phyloP scores from a whole-genome alignment of 306 rosid species.

The Fragaria iinumae region DNA sequence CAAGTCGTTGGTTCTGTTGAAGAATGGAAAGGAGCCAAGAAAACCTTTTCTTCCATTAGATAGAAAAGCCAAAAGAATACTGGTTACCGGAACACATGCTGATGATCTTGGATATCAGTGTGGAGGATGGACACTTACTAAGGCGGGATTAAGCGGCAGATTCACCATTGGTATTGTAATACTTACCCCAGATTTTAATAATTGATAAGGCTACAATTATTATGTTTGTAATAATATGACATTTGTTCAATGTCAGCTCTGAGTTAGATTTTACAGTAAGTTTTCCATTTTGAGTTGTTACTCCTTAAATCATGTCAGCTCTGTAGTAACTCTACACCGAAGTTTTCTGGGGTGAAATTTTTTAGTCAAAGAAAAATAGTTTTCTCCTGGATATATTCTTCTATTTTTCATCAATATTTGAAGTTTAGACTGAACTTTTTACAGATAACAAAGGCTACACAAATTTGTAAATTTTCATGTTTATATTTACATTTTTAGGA shows the following conservation, averaged over 20 bases:
- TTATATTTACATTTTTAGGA: conserved; percentile 36
- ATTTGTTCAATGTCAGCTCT: not conserved
- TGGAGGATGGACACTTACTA: conserved; percentile 82
- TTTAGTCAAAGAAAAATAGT: too few species aligned
- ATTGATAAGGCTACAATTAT: not conserved
- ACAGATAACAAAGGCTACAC: not conserved
- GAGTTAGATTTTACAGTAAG: not conserved
- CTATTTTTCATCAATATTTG: too few species aligned
- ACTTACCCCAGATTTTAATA: not conserved
- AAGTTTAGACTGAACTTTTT: not conserved
- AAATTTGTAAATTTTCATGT: not conserved
- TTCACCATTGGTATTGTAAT: conserved; percentile 58
- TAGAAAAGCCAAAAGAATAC: conserved; percentile 63
- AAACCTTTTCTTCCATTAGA: conserved; percentile 78
- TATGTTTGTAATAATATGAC: not conserved
- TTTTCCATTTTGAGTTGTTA: not conserved
- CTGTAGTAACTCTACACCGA: not conserved
- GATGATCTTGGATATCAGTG: conserved; percentile 87
- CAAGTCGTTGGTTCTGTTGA: conserved; percentile 82
- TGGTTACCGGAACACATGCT: conserved; percentile 73
- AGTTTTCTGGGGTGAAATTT: too few species aligned
- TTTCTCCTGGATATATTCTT: too few species aligned
- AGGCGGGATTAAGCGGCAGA: conserved; percentile 61
- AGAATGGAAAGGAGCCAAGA: conserved; percentile 61
- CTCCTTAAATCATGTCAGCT: not conserved